Conservation (phyloP, 257 asterid species). For the Scutellaria galericulata region DNA sequence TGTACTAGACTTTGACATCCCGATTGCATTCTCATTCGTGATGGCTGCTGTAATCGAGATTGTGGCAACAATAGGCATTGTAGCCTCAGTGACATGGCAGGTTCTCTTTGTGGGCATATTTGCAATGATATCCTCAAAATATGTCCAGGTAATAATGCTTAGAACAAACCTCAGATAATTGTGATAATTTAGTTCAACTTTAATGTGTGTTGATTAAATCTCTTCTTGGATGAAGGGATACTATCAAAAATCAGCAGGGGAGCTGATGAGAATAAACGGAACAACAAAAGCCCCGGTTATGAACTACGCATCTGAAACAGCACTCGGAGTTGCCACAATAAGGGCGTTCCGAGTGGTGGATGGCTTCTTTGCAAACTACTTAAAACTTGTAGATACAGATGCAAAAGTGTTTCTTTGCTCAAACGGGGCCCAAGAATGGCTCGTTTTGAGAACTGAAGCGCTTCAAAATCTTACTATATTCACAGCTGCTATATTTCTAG, state of each 20-base stretch:
- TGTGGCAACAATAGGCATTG: slow-evolving; percentile 53
- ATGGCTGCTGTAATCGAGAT: slow-evolving; percentile 52
- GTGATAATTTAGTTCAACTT: background rate
- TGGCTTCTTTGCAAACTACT: slow-evolving; percentile 61
- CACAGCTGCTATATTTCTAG: slow-evolving; percentile 60
- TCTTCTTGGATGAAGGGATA: slow-evolving; percentile 52
- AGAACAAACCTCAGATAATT: background rate
- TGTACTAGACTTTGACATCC: slow-evolving; percentile 71
- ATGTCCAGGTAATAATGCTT: slow-evolving; percentile 55
- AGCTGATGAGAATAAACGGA: slow-evolving; percentile 83
- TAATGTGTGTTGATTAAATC: background rate
- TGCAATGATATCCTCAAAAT: slow-evolving; percentile 61
- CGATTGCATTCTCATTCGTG: slow-evolving; percentile 49
- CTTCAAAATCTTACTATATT: slow-evolving; percentile 73
- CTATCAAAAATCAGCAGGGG: slow-evolving; percentile 76
- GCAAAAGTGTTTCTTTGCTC: slow-evolving; percentile 72
- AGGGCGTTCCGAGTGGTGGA: slow-evolving; percentile 64
- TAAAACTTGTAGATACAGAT: slow-evolving; percentile 62
- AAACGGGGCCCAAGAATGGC: slow-evolving; percentile 73
- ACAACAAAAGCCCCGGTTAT: slow-evolving; percentile 83
- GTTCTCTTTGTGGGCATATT: slow-evolving; percentile 76
- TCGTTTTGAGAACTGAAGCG: slow-evolving; percentile 68
- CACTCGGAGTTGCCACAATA: slow-evolving; percentile 73
- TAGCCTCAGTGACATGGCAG: slow-evolving; percentile 81
- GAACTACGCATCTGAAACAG: slow-evolving; percentile 79